Base-by-base conservation (phyloP, 208 protist species). In the Crithidia fasciculata region DNA sequence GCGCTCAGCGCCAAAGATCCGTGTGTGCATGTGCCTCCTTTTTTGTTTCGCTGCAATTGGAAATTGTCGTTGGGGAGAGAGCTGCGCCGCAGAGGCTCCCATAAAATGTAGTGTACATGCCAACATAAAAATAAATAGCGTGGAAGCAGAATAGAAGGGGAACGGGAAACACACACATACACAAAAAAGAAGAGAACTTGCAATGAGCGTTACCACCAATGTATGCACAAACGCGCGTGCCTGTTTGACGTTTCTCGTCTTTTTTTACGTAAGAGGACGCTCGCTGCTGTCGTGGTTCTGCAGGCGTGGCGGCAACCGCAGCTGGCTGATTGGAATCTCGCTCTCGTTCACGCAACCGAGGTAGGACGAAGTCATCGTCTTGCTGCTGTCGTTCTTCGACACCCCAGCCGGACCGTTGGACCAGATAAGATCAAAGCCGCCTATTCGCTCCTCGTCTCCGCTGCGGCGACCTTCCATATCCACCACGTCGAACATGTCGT, bases 401-500 rank as follows among this genome's bases (percentile, higher is more conserved):
- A 81, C 61, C 2, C 81, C 79, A 0, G 91, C 82, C 0, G 89
- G 86, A 6, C 92, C 92, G 80, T 96, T 96, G 50, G 79, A 70
- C 87, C 89, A 96, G 69, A 97, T 96, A 2, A 96, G 69, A 65
- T 97, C 94, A 68, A 97, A 97, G 13, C 94, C 94, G 49, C 94
- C 94, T 8, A 96, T 75, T 4, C 94, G 90, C 56, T 80, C 74
- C 77, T 96, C 92, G 10, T 90, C 87, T 0, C 92, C 91, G 15
- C 64, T 84, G 3, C 86, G 86, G 2, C 91, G 86, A 41, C 83
- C 82, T 76, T 97, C 92, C 74, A 97, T 67, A 53, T 97, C 94
- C 54, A 97, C 77, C 10, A 97, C 86, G 66, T 95, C 94, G 60
- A 97, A 93, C 88, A 96, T 95, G 76, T 97, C 92, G 15, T 99